Base-by-base conservation (phyloP, 2,329 filamentous ascomycete species). In the Orbilia blumenaviensis region DNA sequence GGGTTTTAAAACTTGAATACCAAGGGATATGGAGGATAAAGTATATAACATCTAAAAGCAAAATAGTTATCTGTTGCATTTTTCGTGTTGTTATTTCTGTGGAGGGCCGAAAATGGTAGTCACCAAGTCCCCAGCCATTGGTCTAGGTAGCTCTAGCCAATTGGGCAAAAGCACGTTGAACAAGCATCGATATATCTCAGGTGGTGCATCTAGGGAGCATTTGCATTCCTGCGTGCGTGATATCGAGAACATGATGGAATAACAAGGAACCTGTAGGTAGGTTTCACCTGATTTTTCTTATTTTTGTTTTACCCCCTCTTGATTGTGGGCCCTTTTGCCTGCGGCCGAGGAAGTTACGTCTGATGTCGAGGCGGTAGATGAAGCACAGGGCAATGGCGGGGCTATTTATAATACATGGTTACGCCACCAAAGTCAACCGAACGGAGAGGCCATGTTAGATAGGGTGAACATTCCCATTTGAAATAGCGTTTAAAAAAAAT, bases 81-180 rank as follows among this genome's bases (percentile, higher is more conserved):
- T 71, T 63, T 8, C 32, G 66, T 29, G 66, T 71, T 71, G 66
- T 38, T 41, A 32, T 14, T 8, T 10, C 54, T 10, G 18, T 5
- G 25, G n/a, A n/a, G n/a, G 8, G 32, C 64, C 66, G 16, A 60
- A 71, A 61, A 18, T 27, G 58, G 66, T 34, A 62, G 44, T 32
- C 16, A 25, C 21, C n/a, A 21, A 32, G n/a, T 12, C n/a, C 48
- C 1, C 6, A 38, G 41, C n/a, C n/a, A n/a, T n/a, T n/a, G n/a
- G n/a, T n/a, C n/a, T n/a, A n/a, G n/a, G n/a, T n/a, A n/a, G n/a
- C n/a, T n/a, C n/a, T n/a, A n/a, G n/a, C 64, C 64, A 68, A 68
- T 71, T 46, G 36, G 36, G 56, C 66, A 42, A 38, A 38, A 56
- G 66, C 56, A 71, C 66, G 46, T 62, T 63, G 34, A 61, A 29